Percentiles rank a stretch among this genome's conserved stretches.
Evolutionary conservation across 129 eudicot genomes (phyloP).

Genomic region (Artemisia annua): DNA sequence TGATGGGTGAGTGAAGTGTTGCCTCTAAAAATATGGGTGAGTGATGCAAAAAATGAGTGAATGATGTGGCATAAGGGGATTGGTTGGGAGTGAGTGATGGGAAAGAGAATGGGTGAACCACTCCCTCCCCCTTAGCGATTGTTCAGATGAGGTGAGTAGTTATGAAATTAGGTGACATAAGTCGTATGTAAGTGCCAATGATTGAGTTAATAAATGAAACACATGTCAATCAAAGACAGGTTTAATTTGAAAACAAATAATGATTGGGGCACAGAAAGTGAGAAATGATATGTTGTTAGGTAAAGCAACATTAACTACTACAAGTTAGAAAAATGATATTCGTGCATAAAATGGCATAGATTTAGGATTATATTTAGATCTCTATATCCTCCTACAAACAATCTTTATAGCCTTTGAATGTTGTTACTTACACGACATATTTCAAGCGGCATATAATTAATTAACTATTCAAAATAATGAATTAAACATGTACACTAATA

Average conservation of each 20-base stretch:
- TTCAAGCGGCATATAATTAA: conserved; percentile 11
- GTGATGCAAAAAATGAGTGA: no score
- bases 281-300: conserved; percentile 37
- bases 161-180: conserved; percentile 30
- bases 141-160: conserved; percentile 8
- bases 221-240: conserved; percentile 21
- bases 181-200: conserved; percentile 26
- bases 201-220: conserved; percentile 13
- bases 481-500: no score
- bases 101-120: no score
- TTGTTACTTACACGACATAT: conserved; percentile 5
- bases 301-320: conserved; percentile 37
- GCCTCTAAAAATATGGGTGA: no score
- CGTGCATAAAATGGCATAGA: no score
- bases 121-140: no score
- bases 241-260: conserved; percentile 10
- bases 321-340: background rate
- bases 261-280: conserved; percentile 27
- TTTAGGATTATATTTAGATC: no score
- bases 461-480: conserved; percentile 2
- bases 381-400: no score
- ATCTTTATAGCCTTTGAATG: conserved; percentile 24
- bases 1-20: no score
- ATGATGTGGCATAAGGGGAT: no score
- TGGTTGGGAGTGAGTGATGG: no score